Evolutionary conservation across 139 green algal genomes (phyloP).

Genomic region (Picochlorum sp.): DNA sequence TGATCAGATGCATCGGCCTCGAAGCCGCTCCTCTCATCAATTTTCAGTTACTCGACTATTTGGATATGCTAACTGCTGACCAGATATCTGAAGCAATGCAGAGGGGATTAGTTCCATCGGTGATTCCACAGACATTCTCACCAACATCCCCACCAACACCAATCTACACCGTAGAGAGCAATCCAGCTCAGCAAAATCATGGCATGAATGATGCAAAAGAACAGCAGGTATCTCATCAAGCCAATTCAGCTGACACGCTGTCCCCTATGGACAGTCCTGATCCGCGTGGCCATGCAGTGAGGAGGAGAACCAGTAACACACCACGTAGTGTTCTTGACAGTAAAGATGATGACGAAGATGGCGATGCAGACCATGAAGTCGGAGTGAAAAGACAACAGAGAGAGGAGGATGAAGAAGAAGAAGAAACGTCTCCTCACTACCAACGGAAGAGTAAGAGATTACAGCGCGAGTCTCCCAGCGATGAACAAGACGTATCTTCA

Average conservation of each 20-base stretch:
- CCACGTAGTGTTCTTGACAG: conserved; percentile 2
- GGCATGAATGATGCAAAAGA: too few species aligned
- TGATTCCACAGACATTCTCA: not conserved
- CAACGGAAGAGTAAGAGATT: too few species aligned
- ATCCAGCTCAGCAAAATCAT: not conserved
- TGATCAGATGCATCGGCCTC: conserved; percentile 3
- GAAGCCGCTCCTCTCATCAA: conserved; percentile 7
- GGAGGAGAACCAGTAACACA: not conserved
- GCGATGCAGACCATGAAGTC: not conserved
- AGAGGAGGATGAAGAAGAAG: too few species aligned
- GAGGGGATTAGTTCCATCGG: conserved; percentile 1
- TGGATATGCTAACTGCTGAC: not conserved
- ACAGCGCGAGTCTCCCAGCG: too few species aligned
- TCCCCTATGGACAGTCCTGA: too few species aligned
- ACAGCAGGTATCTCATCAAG: too few species aligned
- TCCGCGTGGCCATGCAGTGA: not conserved
- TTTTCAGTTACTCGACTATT: conserved; percentile 17
- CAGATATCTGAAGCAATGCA: conserved; percentile 6
- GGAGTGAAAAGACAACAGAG: not conserved
- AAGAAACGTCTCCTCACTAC: too few species aligned
- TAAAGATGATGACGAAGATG: not conserved
- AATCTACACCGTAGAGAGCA: not conserved
- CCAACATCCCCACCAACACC: not conserved
- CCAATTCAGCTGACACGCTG: too few species aligned
- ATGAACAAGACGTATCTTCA: too few species aligned